Evolutionary conservation across 345 rosid species (phyloP), one percentile per base, ranked within the genome.

Genomic region (Clausena lansium): DNA sequence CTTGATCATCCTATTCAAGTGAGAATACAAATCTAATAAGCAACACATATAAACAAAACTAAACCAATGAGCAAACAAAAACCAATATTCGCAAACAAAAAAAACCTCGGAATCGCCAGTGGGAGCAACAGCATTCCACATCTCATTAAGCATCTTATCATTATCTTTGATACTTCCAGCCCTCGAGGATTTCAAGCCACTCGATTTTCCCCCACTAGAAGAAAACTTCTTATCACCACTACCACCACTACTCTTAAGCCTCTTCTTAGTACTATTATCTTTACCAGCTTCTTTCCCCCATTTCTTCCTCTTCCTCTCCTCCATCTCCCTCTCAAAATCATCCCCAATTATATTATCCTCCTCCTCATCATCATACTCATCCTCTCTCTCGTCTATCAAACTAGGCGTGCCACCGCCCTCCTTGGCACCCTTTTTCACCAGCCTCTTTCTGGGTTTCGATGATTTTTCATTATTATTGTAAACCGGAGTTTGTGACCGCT

Each of bases 51-150:
- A 24, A 70, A 30, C 54, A 15, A 50, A 76, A 25, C 33, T 27
- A 75, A 30, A 33, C 27, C 77, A 41, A 20, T 50, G 45, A 41
- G 19, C n/a, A 52, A 67, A 35, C 27, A 50, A 58, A 59, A 68
- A 41, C 72, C 32, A 68, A 45, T 13, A 68, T 25, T 9, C 7
- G 13, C 5, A 9, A 41, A 41, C 7, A 14, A 47, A 69, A 69
- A n/a, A 50, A 2, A 93, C 99, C 95, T 94, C 97, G 20, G 99
- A 94, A 85, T 95, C 93, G 65, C 87, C 92, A 6, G 77, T 41
- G 1, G 90, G 89, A 2, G 97, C 98, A 77, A 93, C 91, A 39
- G 95, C 91, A 35, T 92, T 87, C 99, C 99, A 96, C 98, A 96
- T 92, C 92, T 94, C 99, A 74, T 91, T 88, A 30, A 96, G 90